phyloP scores from a whole-genome alignment of 2,329 filamentous ascomycete species.

The Xylariaceae sp. region DNA sequence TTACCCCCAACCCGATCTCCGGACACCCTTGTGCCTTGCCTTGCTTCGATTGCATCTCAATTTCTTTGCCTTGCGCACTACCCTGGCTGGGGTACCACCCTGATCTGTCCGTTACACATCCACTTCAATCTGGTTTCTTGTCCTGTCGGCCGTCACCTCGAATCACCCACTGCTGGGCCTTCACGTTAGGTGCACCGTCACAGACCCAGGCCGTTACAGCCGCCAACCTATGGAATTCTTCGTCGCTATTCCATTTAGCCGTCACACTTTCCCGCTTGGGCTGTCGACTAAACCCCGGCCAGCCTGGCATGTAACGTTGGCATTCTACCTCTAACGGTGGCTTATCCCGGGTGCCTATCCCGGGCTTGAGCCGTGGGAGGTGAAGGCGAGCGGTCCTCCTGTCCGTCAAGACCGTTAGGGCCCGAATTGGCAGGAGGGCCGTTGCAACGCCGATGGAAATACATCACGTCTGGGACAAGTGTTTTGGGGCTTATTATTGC shows the following conservation, averaged over 20 bases:
- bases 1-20: constrained; percentile 17
- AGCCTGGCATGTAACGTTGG: constrained; percentile 14
- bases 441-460: constrained; percentile 12
- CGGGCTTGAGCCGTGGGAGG: constrained; percentile 20
- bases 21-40: neutral
- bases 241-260: constrained; percentile 17
- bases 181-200: constrained; percentile 7
- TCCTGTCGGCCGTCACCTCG: constrained; percentile 5
- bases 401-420: constrained; percentile 17
- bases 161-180: constrained; percentile 8
- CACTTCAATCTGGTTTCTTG: constrained; percentile 8
- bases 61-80: constrained; percentile 8
- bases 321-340: neutral
- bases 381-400: constrained; percentile 22
- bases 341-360: neutral
- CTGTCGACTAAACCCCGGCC: constrained; percentile 11
- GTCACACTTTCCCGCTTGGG: constrained; percentile 11
- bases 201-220: neutral
- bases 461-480: constrained; percentile 7
- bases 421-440: constrained; percentile 19
- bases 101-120: constrained; percentile 13
- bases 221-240: constrained; percentile 6
- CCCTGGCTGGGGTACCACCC: constrained; percentile 8
- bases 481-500: constrained; percentile 10
- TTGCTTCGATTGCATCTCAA: constrained; percentile 8